A percentile compares a stretch with the other conserved stretches of the same genome.
Conservation (phyloP, 495 filamentous ascomycete genomes). For the Xylaria bambusicola region DNA sequence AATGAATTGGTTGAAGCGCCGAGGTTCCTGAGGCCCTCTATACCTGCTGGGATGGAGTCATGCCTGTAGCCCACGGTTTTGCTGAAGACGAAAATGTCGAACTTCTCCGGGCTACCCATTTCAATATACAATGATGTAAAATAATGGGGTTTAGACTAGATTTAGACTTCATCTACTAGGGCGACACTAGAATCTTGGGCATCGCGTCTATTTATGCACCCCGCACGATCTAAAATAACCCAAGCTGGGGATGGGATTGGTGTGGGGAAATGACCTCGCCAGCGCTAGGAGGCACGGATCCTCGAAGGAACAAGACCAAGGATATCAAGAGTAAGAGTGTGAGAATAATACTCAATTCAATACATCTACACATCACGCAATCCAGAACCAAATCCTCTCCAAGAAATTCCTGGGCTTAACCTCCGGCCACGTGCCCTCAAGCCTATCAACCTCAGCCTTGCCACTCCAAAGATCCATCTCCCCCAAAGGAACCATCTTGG, state of each 20-base stretch:
- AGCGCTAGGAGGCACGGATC: too few species aligned
- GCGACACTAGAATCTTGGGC: neutral
- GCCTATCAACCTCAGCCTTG: constrained; percentile 61
- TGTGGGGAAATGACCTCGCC: too few species aligned
- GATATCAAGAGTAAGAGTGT: too few species aligned
- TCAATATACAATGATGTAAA: neutral
- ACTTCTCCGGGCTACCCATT: constrained; percentile 11
- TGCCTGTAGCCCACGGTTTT: constrained; percentile 40
- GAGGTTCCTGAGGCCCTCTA: constrained; percentile 30
- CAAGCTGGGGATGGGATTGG: neutral
- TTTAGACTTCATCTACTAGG: too few species aligned
- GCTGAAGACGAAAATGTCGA: constrained; percentile 37
- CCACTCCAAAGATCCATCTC: constrained; percentile 65
- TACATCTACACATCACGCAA: constrained; percentile 35
- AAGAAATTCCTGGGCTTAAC: constrained; percentile 47
- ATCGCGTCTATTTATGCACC: neutral
- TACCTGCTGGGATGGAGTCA: constrained; percentile 37
- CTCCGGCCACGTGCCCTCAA: constrained; percentile 52
- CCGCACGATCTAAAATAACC: neutral
- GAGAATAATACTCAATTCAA: too few species aligned
- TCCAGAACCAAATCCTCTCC: constrained; percentile 58
- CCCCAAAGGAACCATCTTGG: constrained; percentile 46
- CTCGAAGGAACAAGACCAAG: too few species aligned
- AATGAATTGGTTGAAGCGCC: constrained; percentile 25
- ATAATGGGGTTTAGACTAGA: too few species aligned